Conservation (phyloP, 129 eudicot species). For the Chrysanthemum lavandulifolium region DNA sequence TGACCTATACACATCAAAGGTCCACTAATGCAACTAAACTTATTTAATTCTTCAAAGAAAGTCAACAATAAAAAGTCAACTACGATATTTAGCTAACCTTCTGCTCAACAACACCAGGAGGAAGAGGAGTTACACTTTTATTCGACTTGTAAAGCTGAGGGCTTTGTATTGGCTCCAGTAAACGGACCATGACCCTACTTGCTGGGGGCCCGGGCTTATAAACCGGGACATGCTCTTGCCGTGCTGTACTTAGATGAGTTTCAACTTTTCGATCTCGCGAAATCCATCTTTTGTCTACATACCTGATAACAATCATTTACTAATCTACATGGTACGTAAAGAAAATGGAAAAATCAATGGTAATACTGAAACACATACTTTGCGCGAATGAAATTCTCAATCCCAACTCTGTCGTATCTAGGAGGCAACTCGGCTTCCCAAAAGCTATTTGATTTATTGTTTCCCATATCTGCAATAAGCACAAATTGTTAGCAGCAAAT, state of each 20-base stretch:
- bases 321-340: not conserved
- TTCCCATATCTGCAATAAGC: constrained; percentile 66
- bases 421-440: constrained; percentile 80
- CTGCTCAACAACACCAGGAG: constrained; percentile 31
- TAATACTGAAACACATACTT: constrained; percentile 38
- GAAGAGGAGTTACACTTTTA: constrained; percentile 27
- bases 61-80: constrained; percentile 16
- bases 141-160: constrained; percentile 28
- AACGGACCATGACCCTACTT: constrained; percentile 22
- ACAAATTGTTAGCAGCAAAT: not conserved
- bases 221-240: constrained; percentile 36
- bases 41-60: not conserved
- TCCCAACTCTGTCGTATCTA: constrained; percentile 56
- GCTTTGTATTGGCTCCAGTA: constrained; percentile 32
- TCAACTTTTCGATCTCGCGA: constrained; percentile 42
- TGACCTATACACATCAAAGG: constrained; percentile 27
- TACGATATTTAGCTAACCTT: constrained; percentile 18
- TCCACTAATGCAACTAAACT: constrained; percentile 14
- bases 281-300: constrained; percentile 66
- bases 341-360: not conserved
- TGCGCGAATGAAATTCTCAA: constrained; percentile 64
- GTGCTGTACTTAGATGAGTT: constrained; percentile 29
- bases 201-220: constrained; percentile 24
- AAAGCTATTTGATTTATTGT: constrained; percentile 54
- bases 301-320: constrained; percentile 34